A percentile compares a stretch with the other conserved stretches of the same genome.
Conservation (phyloP, 2,329 filamentous ascomycete genomes). For the Talaromyces rugulosus region DNA sequence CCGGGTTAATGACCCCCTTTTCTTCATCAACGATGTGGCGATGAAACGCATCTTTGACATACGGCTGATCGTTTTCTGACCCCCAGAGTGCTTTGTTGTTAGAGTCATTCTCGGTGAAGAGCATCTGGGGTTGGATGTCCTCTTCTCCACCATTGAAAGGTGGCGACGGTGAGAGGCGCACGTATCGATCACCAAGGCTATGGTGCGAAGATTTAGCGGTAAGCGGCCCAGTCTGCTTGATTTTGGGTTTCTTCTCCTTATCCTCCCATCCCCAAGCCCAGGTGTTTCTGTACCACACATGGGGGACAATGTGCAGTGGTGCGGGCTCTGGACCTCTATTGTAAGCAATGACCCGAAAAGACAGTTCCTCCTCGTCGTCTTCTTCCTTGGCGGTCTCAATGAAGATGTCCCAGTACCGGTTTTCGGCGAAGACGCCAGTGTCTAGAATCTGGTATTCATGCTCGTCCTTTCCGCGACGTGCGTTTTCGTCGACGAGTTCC, state of each 20-base stretch:
- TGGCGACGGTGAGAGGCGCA: constrained; percentile 84
- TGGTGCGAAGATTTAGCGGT: constrained; percentile 73
- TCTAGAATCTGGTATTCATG: constrained; percentile 89
- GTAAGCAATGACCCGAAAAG: constrained; percentile 94
- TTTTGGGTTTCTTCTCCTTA: constrained; percentile 72
- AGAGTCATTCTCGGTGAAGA: constrained; percentile 96
- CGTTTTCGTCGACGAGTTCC: constrained; percentile 80
- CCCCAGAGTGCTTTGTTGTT: constrained; percentile 76
- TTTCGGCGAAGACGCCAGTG: constrained; percentile 80
- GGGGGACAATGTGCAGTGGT: constrained; percentile 87
- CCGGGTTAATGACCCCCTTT: constrained; percentile 76
- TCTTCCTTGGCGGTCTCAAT: constrained; percentile 94
- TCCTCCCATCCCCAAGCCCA: constrained; percentile 90
- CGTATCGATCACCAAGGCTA: constrained; percentile 75
- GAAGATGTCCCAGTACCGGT: constrained; percentile 94
- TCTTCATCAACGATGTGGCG: constrained; percentile 78
- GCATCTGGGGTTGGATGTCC: constrained; percentile 76
- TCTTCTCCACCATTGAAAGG: constrained; percentile 73
- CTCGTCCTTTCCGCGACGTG: constrained; percentile 67
- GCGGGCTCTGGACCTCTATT: constrained; percentile 89
- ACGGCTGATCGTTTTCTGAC: constrained; percentile 72
- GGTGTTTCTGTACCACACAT: constrained; percentile 96
- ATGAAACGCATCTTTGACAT: constrained; percentile 95
- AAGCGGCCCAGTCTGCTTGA: constrained; percentile 62
- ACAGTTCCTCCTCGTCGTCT: constrained; percentile 84